Base-by-base conservation (phyloP, 2,329 filamentous ascomycete species). In the Trichoderma guizhouense region DNA sequence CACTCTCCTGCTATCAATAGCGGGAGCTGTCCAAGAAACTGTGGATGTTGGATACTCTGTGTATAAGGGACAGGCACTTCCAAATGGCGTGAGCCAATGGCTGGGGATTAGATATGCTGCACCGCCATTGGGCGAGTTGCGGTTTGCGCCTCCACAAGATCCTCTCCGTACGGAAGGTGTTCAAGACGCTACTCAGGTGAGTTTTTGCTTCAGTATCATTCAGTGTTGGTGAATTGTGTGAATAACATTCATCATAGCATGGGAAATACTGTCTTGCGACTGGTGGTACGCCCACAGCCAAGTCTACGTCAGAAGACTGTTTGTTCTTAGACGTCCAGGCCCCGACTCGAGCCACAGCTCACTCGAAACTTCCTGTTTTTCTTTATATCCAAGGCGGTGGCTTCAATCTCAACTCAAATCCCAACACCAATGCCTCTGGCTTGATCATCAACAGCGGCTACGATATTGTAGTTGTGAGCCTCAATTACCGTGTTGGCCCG, bases 401-500 rank as follows among this genome's bases (percentile, higher is more conserved):
- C 0, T 91, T 90, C 78, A 88, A 87, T 69, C 71, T 73, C 7
- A 82, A 85, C 74, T 80, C 83, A 1, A 83, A 84, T 71, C 76
- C 83, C 1, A 86, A 91, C 73, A 85, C 87, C 74, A 88, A 93
- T 74, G 90, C 88, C 0, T 86, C 85, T 1, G 88, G 86, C 0
- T 80, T 94, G n/a, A 78, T 82, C 36, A 84, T 91, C 32, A 78
- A 84, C 34, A 90, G 89, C 0, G 87, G 88, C 21, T 83, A 85
- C 47, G 82, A 87, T 71, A 90, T 94, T 30, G 82, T 95, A 0
- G 88, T 93, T 0, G 91, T 95, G 2, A 90, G 86, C 11, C 87
- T 93, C 81, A 94, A 94, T 80, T 94, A 95, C 78, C 89, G 93
- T 6, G 91, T 95, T 12, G 92, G 92, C 0, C 86, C 88, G 0